phyloP scores from a whole-genome alignment of 2,329 filamentous ascomycete genomes.

The Cladosporium sp. region DNA sequence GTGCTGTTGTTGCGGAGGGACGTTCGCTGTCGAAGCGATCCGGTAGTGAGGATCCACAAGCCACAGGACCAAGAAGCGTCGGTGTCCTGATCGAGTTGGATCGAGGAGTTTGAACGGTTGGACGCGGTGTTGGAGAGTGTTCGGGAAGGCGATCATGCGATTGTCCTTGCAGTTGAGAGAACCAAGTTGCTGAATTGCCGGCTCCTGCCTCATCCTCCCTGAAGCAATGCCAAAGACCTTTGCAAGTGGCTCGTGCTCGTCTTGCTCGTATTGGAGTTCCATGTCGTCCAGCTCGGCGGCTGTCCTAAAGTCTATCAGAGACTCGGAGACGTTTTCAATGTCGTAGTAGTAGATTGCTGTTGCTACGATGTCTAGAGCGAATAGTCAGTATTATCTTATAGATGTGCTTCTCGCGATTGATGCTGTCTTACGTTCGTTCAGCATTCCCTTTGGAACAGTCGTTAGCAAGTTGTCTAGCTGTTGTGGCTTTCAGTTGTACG shows the following conservation, averaged over 20 bases:
- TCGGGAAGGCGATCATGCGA: constrained; percentile 55
- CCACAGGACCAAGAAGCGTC: constrained; percentile 50
- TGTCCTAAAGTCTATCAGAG: constrained; percentile 49
- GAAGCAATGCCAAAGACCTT: constrained; percentile 25
- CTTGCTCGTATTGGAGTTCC: constrained; percentile 16
- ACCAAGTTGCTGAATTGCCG: constrained; percentile 44
- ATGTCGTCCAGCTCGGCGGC: constrained; percentile 12
- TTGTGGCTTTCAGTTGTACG: no score
- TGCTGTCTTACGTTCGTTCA: constrained; percentile 13
- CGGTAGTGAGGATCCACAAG: constrained; percentile 51
- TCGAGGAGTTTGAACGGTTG: constrained; percentile 49
- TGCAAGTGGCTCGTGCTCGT: constrained; percentile 21
- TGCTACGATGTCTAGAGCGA: constrained; percentile 32
- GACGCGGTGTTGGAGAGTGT: constrained; percentile 49
- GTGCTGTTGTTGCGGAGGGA: constrained; percentile 44
- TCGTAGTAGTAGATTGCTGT: constrained; percentile 62
- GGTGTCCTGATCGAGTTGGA: constrained; percentile 48
- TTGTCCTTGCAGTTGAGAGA: constrained; percentile 44
- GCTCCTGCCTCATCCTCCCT: constrained; percentile 19
- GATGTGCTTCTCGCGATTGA: no score
- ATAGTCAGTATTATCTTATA: background rate
- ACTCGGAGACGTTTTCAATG: constrained; percentile 55
- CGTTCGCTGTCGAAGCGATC: constrained; percentile 47
- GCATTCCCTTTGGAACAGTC: background rate
- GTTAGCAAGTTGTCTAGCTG: background rate